These are phyloP conservation scores for Claviceps sp. DNA, from an alignment of 2,329 filamentous ascomycete species.

Conservation along the genomic window DNA sequence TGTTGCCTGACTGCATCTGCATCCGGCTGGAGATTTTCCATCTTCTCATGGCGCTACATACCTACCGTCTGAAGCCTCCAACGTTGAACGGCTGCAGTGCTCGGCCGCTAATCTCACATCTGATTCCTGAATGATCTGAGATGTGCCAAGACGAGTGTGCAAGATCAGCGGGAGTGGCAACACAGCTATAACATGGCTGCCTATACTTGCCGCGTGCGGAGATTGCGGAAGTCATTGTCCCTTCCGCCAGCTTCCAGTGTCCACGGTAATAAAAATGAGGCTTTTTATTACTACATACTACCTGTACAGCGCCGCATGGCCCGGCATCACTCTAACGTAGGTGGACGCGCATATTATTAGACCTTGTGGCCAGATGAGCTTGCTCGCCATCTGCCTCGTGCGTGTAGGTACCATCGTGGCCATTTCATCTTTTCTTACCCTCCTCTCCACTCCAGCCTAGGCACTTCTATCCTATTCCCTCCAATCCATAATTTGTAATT, in stretches of 20 bases:
- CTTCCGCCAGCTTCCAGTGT: neutral
- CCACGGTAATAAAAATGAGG: neutral
- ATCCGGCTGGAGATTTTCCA: neutral
- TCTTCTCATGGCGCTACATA: neutral
- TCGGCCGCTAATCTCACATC: too few relatives aligned
- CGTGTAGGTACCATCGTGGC: neutral
- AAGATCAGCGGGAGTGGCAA: neutral
- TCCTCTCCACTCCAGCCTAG: neutral
- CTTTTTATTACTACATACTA: neutral
- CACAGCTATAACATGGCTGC: neutral
- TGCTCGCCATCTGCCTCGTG: neutral
- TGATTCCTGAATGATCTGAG: too few relatives aligned
- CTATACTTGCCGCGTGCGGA: neutral
- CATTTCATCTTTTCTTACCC: neutral
- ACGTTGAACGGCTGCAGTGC: too few relatives aligned
- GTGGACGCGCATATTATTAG: neutral
- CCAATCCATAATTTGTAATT: too few relatives aligned
- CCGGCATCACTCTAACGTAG: neutral
- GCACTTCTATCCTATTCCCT: too few relatives aligned
- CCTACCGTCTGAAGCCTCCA: too few relatives aligned
- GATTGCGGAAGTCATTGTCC: neutral
- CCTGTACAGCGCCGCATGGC: neutral
- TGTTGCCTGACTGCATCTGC: conserved; percentile 15
- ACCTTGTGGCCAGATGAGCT: neutral
- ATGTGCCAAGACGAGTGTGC: neutral